phyloP scores from a whole-genome alignment of 1,284 basidiomycete genomes.

The Phenoliferia sp. region DNA sequence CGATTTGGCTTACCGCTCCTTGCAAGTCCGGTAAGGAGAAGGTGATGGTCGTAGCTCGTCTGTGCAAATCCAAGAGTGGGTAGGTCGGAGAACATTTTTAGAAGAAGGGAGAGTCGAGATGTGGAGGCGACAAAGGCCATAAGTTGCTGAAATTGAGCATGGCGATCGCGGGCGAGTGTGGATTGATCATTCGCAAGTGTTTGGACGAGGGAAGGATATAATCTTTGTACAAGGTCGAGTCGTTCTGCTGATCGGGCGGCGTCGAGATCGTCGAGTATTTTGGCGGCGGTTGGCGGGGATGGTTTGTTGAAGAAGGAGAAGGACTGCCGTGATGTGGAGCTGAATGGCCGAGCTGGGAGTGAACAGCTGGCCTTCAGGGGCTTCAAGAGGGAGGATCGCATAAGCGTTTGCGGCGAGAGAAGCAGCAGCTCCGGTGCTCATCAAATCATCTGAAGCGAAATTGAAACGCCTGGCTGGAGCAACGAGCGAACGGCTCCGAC shows the following conservation, averaged over 20 bases:
- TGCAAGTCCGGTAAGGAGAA: constrained; percentile 14
- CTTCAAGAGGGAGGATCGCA: too few relatives aligned
- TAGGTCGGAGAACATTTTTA: constrained; percentile 29
- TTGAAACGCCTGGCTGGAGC: too few relatives aligned
- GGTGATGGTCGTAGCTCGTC: constrained; percentile 19
- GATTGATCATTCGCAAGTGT: not conserved
- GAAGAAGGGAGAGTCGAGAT: constrained; percentile 10
- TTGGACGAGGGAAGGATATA: constrained; percentile 20
- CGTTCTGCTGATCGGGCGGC: constrained; percentile 10
- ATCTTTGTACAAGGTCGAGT: constrained; percentile 17
- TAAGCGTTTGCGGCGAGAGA: too few relatives aligned
- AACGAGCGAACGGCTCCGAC: too few relatives aligned
- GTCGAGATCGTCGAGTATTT: constrained; percentile 18
- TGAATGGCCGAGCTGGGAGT: not conserved
- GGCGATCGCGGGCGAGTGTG: constrained; percentile 3
- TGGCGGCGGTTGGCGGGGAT: not conserved
- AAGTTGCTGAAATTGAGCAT: constrained; percentile 9
- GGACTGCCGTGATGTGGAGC: not conserved
- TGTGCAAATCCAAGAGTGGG: constrained; percentile 2
- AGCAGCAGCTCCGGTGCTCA: too few relatives aligned
- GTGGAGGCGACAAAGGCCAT: constrained; percentile 25
- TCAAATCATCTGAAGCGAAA: too few relatives aligned
- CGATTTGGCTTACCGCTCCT: constrained; percentile 1
- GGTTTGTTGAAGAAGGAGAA: constrained; percentile 27
- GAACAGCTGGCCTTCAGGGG: too few relatives aligned